Conservation (phyloP, 1,284 basidiomycete species). For the Clitocybe nebularis region DNA sequence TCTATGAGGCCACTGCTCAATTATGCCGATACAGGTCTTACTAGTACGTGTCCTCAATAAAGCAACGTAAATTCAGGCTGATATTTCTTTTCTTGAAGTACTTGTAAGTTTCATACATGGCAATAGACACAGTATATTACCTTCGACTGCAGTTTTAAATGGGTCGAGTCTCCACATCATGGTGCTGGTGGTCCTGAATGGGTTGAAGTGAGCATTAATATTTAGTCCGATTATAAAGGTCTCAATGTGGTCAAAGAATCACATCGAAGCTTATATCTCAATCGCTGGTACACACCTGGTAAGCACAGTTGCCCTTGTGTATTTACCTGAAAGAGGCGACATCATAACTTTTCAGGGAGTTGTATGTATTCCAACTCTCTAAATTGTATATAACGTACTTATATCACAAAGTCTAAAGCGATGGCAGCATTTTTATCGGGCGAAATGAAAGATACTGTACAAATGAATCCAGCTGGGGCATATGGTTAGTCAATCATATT, state of each 20-base stretch:
- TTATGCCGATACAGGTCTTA: slow-evolving; percentile 11
- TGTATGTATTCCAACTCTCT: no score
- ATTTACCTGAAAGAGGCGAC: no score
- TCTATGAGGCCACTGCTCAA: slow-evolving; percentile 1
- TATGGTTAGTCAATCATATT: slow-evolving; percentile 49
- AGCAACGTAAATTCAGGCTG: neutral
- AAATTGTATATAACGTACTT: no score
- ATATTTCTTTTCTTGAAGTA: slow-evolving; percentile 38
- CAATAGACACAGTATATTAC: neutral
- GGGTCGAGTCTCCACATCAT: slow-evolving; percentile 88
- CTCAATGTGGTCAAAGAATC: slow-evolving; percentile 43
- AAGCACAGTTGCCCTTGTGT: slow-evolving; percentile 22
- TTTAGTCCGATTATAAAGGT: neutral
- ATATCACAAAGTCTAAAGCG: slow-evolving; percentile 69
- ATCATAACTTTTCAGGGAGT: slow-evolving; percentile 51
- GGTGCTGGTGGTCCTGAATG: slow-evolving; percentile 87
- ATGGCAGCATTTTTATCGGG: slow-evolving; percentile 91
- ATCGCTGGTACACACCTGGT: slow-evolving; percentile 89
- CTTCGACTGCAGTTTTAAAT: slow-evolving; percentile 68
- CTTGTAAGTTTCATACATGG: slow-evolving; percentile 44
- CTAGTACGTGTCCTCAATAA: slow-evolving; percentile 15
- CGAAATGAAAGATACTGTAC: slow-evolving; percentile 92
- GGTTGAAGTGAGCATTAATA: slow-evolving; percentile 69
- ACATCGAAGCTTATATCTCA: slow-evolving; percentile 79
- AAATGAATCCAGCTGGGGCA: slow-evolving; percentile 82